phyloP scores from a whole-genome alignment of 78 protist genomes.

The Bigelowiella natans region DNA sequence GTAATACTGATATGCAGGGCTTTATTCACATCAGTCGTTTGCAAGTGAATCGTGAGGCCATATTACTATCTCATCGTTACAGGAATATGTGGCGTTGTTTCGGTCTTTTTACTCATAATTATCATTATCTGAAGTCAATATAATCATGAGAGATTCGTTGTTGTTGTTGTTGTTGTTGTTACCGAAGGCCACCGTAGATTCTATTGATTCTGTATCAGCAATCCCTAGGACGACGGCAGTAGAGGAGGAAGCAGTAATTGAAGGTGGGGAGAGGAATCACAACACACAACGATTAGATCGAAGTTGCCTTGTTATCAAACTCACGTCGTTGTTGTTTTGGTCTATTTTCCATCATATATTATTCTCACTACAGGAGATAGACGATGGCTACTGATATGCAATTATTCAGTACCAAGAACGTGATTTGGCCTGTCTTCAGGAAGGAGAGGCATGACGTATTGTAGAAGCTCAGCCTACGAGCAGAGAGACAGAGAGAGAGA shows the following conservation, averaged over 20 bases:
- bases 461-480: neutral
- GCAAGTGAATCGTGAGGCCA: too few species aligned
- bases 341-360: neutral
- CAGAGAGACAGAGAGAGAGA: too few species aligned
- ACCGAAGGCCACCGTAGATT: neutral
- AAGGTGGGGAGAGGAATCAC: neutral
- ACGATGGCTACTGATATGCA: too few species aligned
- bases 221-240: neutral
- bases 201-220: neutral
- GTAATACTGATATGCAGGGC: too few species aligned
- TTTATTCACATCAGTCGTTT: too few species aligned
- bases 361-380: too few species aligned
- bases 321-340: neutral
- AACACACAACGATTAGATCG: neutral
- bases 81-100: too few species aligned
- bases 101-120: too few species aligned
- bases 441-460: neutral
- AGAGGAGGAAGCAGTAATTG: neutral
- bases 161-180: too few species aligned
- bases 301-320: neutral
- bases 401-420: constrained; percentile 13
- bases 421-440: constrained; percentile 1
- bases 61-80: too few species aligned
- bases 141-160: too few species aligned
- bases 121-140: too few species aligned